A percentile compares a stretch with the other conserved stretches of the same genome.
Conservation (phyloP, 2,329 filamentous ascomycete species). For the Claviceps arundinis region DNA sequence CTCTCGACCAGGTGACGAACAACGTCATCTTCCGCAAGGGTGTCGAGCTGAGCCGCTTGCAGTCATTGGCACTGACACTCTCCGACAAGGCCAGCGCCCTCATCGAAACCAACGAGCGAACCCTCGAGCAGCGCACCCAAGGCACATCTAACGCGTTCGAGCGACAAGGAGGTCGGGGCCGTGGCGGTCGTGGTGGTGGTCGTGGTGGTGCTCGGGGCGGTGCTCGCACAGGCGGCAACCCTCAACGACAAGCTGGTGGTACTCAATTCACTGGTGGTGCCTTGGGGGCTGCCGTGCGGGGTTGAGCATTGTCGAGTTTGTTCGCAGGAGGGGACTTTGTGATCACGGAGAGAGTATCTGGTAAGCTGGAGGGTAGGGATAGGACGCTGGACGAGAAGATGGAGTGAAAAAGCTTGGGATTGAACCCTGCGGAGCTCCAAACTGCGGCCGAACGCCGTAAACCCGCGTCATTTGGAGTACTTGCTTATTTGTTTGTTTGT, state of each 20-base stretch:
- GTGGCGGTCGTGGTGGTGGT: constrained; percentile 52
- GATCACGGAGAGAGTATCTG: not conserved
- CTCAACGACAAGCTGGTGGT: constrained; percentile 55
- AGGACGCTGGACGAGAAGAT: not conserved
- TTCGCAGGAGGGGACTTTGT: not conserved
- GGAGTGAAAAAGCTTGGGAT: not conserved
- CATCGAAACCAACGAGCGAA: constrained; percentile 95
- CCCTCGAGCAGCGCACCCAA: constrained; percentile 91
- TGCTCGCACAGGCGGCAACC: constrained; percentile 41
- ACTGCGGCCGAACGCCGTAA: no score
- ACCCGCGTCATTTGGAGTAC: no score
- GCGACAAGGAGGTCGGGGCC: constrained; percentile 69
- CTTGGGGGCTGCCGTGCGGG: constrained; percentile 54
- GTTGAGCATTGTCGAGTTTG: constrained; percentile 23
- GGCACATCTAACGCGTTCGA: constrained; percentile 93
- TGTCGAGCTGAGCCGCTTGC: constrained; percentile 89
- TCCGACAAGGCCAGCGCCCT: constrained; percentile 93
- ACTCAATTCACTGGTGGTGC: constrained; percentile 75
- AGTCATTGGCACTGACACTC: constrained; percentile 85
- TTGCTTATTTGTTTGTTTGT: no score
- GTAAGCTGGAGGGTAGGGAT: no score
- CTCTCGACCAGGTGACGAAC: constrained; percentile 92
- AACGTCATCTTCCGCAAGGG: constrained; percentile 99
- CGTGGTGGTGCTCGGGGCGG: constrained; percentile 49
- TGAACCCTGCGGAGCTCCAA: no score